These are phyloP conservation scores for Orbilia brochopaga DNA, from an alignment of 2,329 filamentous ascomycete species.

Conservation along the genomic window DNA sequence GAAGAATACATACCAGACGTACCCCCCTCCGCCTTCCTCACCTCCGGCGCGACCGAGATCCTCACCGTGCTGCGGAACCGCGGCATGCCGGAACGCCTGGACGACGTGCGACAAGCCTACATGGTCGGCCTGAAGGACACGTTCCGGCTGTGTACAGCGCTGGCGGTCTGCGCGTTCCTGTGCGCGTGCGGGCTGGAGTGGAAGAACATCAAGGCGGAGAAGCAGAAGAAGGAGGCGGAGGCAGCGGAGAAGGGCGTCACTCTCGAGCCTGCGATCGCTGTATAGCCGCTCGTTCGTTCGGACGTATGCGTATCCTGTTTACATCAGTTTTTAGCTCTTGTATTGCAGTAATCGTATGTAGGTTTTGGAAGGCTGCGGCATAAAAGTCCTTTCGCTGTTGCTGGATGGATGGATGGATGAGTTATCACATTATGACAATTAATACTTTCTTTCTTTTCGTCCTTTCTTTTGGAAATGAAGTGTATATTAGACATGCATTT, in stretches of 20 bases:
- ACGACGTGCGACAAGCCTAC: conserved; percentile 62
- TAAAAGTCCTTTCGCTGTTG: neutral
- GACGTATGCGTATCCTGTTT: neutral
- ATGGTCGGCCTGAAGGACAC: conserved; percentile 63
- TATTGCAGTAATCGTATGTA: too few species aligned
- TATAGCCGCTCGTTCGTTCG: neutral
- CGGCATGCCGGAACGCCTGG: conserved; percentile 59
- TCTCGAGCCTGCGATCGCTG: conserved; percentile 48
- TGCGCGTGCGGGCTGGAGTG: conserved; percentile 61
- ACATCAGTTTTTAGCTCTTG: too few species aligned
- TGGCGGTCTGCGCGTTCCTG: conserved; percentile 61
- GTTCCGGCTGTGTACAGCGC: conserved; percentile 64
- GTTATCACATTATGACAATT: too few species aligned
- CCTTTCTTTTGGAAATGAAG: too few species aligned
- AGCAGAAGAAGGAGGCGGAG: conserved; percentile 45
- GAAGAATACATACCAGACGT: conserved; percentile 60
- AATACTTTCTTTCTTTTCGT: too few species aligned
- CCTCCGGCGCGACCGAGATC: conserved; percentile 65
- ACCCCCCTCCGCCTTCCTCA: conserved; percentile 62
- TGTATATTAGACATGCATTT: too few species aligned
- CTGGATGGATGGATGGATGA: neutral
- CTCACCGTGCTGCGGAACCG: conserved; percentile 42
- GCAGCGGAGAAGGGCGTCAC: conserved; percentile 48
- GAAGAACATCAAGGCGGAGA: conserved; percentile 59
- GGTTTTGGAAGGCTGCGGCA: too few species aligned